These are phyloP conservation scores for Xylaria sp. DNA, from an alignment of 2,329 filamentous ascomycete species.

Conservation along the genomic window DNA sequence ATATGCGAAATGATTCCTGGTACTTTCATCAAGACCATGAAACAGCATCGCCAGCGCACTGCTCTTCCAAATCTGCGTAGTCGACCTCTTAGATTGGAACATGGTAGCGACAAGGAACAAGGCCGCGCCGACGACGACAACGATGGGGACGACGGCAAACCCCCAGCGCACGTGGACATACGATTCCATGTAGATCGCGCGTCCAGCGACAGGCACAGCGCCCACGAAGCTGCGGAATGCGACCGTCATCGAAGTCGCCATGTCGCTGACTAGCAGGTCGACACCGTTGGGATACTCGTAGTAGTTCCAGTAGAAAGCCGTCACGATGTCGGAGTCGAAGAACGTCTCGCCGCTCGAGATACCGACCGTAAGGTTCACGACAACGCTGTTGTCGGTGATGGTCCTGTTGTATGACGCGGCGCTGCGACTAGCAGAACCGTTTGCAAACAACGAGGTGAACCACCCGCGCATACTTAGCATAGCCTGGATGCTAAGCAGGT, in stretches of 20 bases:
- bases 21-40: constrained; percentile 51
- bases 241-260: constrained; percentile 52
- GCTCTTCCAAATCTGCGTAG: constrained; percentile 50
- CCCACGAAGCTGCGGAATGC: constrained; percentile 49
- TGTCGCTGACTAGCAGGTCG: constrained; percentile 51
- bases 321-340: constrained; percentile 53
- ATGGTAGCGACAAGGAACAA: constrained; percentile 48
- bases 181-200: constrained; percentile 46
- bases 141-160: constrained; percentile 50
- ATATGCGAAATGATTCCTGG: constrained; percentile 42
- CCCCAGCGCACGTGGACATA: constrained; percentile 53
- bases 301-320: constrained; percentile 56
- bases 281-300: constrained; percentile 52
- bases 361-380: constrained; percentile 51
- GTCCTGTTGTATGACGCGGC: constrained; percentile 45
- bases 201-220: constrained; percentile 46
- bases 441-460: constrained; percentile 49
- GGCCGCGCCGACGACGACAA: constrained; percentile 48
- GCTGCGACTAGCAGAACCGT: constrained; percentile 48
- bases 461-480: constrained; percentile 50
- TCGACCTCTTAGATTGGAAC: constrained; percentile 42
- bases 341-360: constrained; percentile 50
- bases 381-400: constrained; percentile 45
- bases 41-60: constrained; percentile 52
- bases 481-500: constrained; percentile 45